A percentile compares a stretch with the other conserved stretches of the same genome.
These are phyloP conservation scores for Gracilaria vermiculophylla DNA, from an alignment of 23 red algal species.

Conservation along the genomic window DNA sequence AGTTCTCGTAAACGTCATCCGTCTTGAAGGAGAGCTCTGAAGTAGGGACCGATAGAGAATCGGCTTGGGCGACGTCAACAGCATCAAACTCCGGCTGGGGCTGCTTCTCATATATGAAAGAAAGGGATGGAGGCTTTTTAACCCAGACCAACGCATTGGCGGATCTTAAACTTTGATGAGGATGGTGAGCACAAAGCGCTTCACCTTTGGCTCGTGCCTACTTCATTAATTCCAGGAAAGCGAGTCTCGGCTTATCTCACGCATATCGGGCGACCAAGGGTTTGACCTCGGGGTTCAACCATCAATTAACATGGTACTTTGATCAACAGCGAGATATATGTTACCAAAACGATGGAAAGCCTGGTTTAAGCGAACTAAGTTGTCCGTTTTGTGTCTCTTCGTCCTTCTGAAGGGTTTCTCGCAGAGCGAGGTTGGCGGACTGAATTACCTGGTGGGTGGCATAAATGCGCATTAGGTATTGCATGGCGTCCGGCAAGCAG, in stretches of 20 bases:
- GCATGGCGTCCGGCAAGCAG: not conserved
- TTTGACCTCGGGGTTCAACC: not conserved
- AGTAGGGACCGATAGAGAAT: no score
- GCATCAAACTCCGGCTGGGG: no score
- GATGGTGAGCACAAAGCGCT: not conserved
- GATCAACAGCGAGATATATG: not conserved
- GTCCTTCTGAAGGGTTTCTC: no score
- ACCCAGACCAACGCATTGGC: not conserved
- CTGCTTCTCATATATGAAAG: no score
- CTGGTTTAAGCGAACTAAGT: not conserved
- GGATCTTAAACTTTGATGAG: not conserved
- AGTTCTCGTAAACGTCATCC: no score
- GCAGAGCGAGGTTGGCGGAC: not conserved
- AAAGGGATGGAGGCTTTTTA: no score
- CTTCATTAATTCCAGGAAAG: not conserved
- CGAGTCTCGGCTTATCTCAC: not conserved
- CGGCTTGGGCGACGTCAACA: no score
- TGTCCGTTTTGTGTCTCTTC: not conserved
- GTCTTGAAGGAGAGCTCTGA: no score
- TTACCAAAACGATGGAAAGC: not conserved
- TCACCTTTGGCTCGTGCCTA: not conserved
- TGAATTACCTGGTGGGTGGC: not conserved
- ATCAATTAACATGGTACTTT: not conserved
- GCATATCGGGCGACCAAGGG: not conserved
- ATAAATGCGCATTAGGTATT: not conserved